Evolutionary conservation across 2,329 filamentous ascomycete genomes (phyloP).

Genomic region (Diaporthe humulicola): DNA sequence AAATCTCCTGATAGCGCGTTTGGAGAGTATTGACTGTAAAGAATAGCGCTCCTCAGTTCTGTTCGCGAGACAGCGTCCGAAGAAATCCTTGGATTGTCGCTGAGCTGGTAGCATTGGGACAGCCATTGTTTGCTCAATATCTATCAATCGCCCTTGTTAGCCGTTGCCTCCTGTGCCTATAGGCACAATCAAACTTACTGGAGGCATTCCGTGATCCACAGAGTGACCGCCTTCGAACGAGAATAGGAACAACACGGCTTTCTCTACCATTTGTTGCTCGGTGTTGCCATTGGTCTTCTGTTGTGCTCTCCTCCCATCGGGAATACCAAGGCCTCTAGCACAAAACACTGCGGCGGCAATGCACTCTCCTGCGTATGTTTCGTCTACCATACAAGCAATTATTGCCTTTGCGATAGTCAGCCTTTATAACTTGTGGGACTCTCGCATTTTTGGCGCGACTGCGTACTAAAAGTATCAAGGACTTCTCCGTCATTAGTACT

Average conservation of each 20-base stretch:
- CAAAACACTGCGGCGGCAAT: neutral
- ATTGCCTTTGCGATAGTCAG: neutral
- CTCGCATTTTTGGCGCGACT: neutral
- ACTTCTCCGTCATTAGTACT: neutral
- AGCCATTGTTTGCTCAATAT: neutral
- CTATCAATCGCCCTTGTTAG: neutral
- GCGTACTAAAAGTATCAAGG: neutral
- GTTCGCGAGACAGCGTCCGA: neutral
- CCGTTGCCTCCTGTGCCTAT: neutral
- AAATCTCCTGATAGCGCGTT: neutral
- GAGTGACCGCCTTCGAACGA: neutral
- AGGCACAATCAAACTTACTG: neutral
- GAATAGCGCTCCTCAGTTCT: neutral
- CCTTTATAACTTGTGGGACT: neutral
- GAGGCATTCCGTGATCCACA: neutral
- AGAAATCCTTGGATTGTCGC: neutral
- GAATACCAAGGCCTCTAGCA: neutral
- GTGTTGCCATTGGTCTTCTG: neutral
- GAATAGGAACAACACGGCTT: neutral
- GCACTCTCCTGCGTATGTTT: neutral
- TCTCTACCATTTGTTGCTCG: neutral
- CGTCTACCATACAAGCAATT: neutral
- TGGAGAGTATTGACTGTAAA: neutral
- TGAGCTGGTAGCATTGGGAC: neutral
- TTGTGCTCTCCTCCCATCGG: neutral